Percentiles rank a stretch among this genome's conserved stretches.
Conservation (phyloP, 331 rosid species). For the Prunus yedoensis region DNA sequence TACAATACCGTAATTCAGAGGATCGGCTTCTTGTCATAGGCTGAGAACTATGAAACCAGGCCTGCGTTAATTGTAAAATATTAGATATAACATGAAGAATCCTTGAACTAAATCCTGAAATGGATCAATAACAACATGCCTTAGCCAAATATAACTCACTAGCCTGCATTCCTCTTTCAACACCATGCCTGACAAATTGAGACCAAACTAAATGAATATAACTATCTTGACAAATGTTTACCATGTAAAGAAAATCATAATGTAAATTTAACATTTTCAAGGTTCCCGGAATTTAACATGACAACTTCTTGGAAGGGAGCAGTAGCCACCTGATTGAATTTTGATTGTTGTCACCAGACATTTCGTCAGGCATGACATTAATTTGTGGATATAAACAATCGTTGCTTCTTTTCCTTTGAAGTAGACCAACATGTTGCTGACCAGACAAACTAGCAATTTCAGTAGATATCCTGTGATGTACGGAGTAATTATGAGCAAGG, state of each 20-base stretch:
- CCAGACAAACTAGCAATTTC: slow-evolving; percentile 56
- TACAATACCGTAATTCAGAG: slow-evolving; percentile 80
- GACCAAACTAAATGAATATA: slow-evolving; percentile 25
- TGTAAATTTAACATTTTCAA: not conserved
- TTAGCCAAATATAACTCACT: slow-evolving; percentile 76
- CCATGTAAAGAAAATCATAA: not conserved
- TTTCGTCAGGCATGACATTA: slow-evolving; percentile 44
- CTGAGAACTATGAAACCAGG: slow-evolving; percentile 90
- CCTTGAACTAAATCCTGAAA: slow-evolving; percentile 16
- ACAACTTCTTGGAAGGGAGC: slow-evolving; percentile 17
- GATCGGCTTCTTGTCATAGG: slow-evolving; percentile 98
- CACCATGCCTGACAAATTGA: slow-evolving; percentile 62
- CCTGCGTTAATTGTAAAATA: slow-evolving; percentile 48
- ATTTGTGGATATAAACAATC: slow-evolving; percentile 52
- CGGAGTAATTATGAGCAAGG: slow-evolving; percentile 10
- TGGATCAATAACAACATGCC: slow-evolving; percentile 44
- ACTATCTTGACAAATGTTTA: not conserved
- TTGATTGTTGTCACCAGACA: slow-evolving; percentile 46
- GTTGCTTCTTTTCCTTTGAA: slow-evolving; percentile 64
- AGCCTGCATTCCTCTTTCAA: slow-evolving; percentile 63
- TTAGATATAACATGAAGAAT: slow-evolving; percentile 32
- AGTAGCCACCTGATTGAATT: slow-evolving; percentile 58
- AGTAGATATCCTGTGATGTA: slow-evolving; percentile 68
- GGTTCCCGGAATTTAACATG: not conserved
- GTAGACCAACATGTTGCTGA: slow-evolving; percentile 58